A percentile compares a stretch with the other conserved stretches of the same genome.
phyloP scores from a whole-genome alignment of 2,329 filamentous ascomycete genomes.

The Sporothrix globosa region DNA sequence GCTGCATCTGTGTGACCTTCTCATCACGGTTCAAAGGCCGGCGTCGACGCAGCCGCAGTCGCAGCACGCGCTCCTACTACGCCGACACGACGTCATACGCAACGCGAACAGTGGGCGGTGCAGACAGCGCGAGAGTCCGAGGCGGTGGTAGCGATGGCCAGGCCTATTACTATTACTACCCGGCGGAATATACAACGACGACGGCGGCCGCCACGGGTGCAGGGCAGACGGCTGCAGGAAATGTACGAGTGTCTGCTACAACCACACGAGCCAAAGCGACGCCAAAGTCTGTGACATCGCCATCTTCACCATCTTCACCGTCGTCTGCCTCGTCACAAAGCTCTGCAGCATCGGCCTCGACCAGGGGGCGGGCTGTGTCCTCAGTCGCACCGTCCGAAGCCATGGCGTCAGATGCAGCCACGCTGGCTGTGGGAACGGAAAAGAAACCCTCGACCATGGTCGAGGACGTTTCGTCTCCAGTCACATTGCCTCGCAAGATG shows the following conservation, averaged over 20 bases:
- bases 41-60: neutral
- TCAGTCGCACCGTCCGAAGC: no score
- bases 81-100: conserved; percentile 10
- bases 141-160: neutral
- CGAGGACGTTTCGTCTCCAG: neutral
- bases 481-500: conserved; percentile 8
- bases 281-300: neutral
- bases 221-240: neutral
- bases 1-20: conserved; percentile 21
- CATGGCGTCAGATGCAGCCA: conserved; percentile 26
- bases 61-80: conserved; percentile 7
- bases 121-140: neutral
- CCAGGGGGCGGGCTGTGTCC: neutral
- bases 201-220: neutral
- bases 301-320: neutral
- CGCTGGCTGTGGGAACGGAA: neutral
- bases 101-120: neutral
- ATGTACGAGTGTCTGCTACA: neutral
- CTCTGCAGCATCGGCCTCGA: neutral
- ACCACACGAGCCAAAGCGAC: neutral
- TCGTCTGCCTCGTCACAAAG: conserved; percentile 1
- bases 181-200: neutral
- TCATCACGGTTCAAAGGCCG: conserved; percentile 10
- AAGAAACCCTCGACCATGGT: neutral
- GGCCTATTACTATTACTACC: conserved; percentile 23